Percentiles rank a stretch among this genome's conserved stretches.
phyloP scores from a whole-genome alignment of 345 rosid genomes.

The Turritis glabra region DNA sequence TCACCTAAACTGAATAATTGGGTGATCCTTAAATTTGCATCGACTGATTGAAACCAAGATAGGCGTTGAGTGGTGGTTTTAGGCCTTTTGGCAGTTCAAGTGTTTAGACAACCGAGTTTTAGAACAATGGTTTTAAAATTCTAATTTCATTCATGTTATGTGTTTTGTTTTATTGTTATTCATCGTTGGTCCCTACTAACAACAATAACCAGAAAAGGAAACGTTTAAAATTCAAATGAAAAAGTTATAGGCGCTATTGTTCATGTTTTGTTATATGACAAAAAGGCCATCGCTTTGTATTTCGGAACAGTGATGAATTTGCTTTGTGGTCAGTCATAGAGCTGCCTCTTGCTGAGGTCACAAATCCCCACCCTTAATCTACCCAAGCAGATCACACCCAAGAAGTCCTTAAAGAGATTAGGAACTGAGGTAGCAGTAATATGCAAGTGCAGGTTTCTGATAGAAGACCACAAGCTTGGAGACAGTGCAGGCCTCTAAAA shows the following conservation, averaged over 20 bases:
- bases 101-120: background rate
- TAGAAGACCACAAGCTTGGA: background rate
- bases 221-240: background rate
- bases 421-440: background rate
- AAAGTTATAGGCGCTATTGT: background rate
- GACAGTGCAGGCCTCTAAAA: background rate
- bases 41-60: too few relatives aligned
- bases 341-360: too few relatives aligned
- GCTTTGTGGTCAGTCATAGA: background rate
- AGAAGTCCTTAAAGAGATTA: background rate
- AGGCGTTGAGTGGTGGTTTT: too few relatives aligned
- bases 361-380: too few relatives aligned
- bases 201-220: too few relatives aligned
- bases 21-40: too few relatives aligned
- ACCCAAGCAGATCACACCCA: background rate
- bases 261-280: background rate
- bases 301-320: background rate
- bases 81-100: background rate
- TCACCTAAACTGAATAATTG: too few relatives aligned
- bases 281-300: background rate
- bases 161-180: too few relatives aligned
- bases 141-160: too few relatives aligned
- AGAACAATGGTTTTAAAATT: too few relatives aligned
- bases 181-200: too few relatives aligned
- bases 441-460: background rate